Percentiles rank a stretch among this genome's conserved stretches.
Evolutionary conservation across 75 land plant species (phyloP).

Genomic region (Cryptomeria japonica): DNA sequence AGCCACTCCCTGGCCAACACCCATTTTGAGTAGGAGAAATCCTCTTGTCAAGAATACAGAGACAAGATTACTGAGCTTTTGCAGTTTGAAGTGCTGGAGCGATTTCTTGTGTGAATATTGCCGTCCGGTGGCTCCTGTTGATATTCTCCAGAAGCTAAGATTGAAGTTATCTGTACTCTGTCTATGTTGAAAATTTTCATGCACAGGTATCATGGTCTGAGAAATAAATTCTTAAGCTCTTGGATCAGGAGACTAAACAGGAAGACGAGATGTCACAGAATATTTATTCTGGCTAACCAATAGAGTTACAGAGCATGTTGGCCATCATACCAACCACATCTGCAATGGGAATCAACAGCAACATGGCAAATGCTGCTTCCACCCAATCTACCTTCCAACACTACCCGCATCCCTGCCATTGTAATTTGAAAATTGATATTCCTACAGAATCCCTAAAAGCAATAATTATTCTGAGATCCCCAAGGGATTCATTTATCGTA

Average conservation of each 20-base stretch:
- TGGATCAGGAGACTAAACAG: not conserved
- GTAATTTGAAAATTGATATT: not conserved
- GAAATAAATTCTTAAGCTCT: not conserved
- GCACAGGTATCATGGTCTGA: not conserved
- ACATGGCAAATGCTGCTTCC: not conserved
- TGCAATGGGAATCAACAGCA: not conserved
- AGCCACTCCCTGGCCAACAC: not conserved
- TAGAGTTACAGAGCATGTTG: not conserved
- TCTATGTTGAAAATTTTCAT: not conserved
- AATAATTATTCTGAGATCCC: not conserved
- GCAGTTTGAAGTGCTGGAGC: not conserved
- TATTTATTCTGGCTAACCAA: not conserved
- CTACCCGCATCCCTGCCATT: not conserved
- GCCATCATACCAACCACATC: not conserved
- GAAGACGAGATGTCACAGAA: not conserved
- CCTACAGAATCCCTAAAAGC: not conserved
- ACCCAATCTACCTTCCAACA: not conserved
- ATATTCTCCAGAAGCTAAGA: not conserved
- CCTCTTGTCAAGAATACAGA: not conserved
- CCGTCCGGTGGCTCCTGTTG: not conserved
- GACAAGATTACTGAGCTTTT: not conserved
- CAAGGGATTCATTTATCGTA: no score
- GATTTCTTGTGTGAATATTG: not conserved
- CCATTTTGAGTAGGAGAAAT: not conserved
- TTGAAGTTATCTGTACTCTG: not conserved